Base-by-base conservation (phyloP, 2,329 filamentous ascomycete species). In the Neofusicoccum sp. region DNA sequence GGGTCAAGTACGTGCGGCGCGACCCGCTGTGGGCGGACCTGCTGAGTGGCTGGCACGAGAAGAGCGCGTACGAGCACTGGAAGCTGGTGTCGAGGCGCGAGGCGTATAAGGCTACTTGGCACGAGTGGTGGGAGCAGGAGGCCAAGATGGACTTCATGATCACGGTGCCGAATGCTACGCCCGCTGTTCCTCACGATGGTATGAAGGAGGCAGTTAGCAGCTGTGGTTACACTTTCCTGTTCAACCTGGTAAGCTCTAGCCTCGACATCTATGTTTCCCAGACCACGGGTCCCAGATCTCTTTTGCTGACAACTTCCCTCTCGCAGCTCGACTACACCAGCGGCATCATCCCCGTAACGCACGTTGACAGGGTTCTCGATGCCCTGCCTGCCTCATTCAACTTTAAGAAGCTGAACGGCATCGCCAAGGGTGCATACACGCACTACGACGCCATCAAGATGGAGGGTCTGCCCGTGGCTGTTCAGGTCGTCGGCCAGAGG, bases 221-320 rank as follows among this genome's bases (percentile, higher is more conserved):
- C 66, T 97, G 93, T 69, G 92, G 91, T 1, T 97, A 98, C 71
- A 97, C 93, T 0, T 96, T 97, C 72, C 76, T 96, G 60, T 98
- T 95, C 79, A 97, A 97, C 68, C 66, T 97, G 69, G 88, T 90
- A 77, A 75, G 85, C 78, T 6, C 47, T 14, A 33, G 6, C 28
- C 6, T 41, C 26, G 14, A 43, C 8, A 7, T 33, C 8, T 16
- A 4, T 1, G 40, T 4, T 38, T 58, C 7, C 28, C 61, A 30
- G 9, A 12, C 24, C 34, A 8, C 14, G 44, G 11, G 28, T 24
- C 38, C 63, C 44, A 60, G 43, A 16, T 12, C 9, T 12, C 14
- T 45, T 30, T 20, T 12, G n/a, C 34, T 40, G 16, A 3, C 38
- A 38, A 67, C 47, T 69, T 62, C 6, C 3, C 8, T 24, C 7